Percentiles rank a stretch among this genome's conserved stretches.
Conservation (phyloP, 495 filamentous ascomycete genomes). For the Annulohypoxylon stygium region DNA sequence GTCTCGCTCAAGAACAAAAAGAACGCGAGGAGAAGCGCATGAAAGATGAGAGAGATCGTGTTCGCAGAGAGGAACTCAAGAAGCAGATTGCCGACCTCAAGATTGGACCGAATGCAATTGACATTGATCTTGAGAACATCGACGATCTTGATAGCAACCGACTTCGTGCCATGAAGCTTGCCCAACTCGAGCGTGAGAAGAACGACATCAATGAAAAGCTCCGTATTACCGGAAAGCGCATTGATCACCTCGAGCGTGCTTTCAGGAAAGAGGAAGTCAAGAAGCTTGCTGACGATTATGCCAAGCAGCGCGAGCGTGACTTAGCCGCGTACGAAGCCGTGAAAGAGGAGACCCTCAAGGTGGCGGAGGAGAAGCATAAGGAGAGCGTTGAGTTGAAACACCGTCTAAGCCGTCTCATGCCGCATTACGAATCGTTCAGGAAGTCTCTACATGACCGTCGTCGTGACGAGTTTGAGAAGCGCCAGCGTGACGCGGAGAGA, state of each 20-base stretch:
- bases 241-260: slow-evolving; percentile 97
- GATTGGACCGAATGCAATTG: slow-evolving; percentile 80
- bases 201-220: slow-evolving; percentile 90
- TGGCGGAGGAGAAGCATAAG: slow-evolving; percentile 85
- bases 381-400: slow-evolving; percentile 93
- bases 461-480: slow-evolving; percentile 94
- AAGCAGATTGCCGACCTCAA: slow-evolving; percentile 96
- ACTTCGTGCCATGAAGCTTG: slow-evolving; percentile 92
- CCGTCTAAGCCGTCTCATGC: slow-evolving; percentile 84
- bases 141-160: slow-evolving; percentile 89
- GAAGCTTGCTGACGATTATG: slow-evolving; percentile 89
- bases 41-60: slow-evolving; percentile 88
- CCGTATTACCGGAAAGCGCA: slow-evolving; percentile 91
- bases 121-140: slow-evolving; percentile 79
- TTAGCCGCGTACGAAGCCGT: slow-evolving; percentile 81
- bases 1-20: slow-evolving; percentile 88
- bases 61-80: slow-evolving; percentile 93
- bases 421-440: slow-evolving; percentile 83
- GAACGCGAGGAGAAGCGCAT: slow-evolving; percentile 91
- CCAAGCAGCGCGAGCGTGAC: slow-evolving; percentile 83
- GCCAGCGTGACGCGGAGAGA: slow-evolving; percentile 86
- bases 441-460: slow-evolving; percentile 83
- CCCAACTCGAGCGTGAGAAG: slow-evolving; percentile 97
- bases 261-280: slow-evolving; percentile 95
- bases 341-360: slow-evolving; percentile 80